Percentiles rank a stretch among this genome's conserved stretches.
Evolutionary conservation across 257 asterid genomes (phyloP).

Genomic region (Solanum neorickii): DNA sequence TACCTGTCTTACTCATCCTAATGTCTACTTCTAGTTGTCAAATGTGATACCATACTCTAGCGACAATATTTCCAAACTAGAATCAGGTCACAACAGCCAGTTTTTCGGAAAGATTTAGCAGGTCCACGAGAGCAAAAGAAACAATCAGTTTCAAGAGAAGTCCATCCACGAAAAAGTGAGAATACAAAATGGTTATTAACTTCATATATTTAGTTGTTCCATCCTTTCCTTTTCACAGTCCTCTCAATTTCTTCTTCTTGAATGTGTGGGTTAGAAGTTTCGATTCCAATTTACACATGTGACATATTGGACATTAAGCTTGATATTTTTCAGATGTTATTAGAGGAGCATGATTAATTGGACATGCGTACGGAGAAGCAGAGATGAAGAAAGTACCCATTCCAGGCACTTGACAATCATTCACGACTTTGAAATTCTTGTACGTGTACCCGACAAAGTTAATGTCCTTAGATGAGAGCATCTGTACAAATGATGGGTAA

Average conservation of each 20-base stretch:
- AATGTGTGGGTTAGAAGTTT: neutral
- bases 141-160: neutral
- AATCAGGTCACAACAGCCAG: neutral
- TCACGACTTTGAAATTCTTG: constrained; percentile 24
- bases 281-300: neutral
- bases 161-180: neutral
- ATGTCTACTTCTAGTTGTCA: neutral
- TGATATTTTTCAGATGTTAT: neutral
- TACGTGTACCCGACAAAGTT: constrained; percentile 22
- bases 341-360: neutral
- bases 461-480: constrained; percentile 19
- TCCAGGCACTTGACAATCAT: constrained; percentile 95
- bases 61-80: neutral
- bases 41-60: neutral
- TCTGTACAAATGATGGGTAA: constrained; percentile 9
- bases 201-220: neutral
- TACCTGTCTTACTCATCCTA: neutral
- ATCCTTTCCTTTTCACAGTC: neutral
- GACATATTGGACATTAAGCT: neutral
- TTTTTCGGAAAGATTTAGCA: neutral
- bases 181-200: neutral
- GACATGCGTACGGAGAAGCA: neutral
- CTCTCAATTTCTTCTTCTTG: neutral
- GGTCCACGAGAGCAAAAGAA: neutral
- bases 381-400: constrained; percentile 40